Evolutionary conservation across 805 yeast genomes (phyloP), one percentile per base, ranked within the genome.

Genomic region (Wickerhamomyces chambardii): DNA sequence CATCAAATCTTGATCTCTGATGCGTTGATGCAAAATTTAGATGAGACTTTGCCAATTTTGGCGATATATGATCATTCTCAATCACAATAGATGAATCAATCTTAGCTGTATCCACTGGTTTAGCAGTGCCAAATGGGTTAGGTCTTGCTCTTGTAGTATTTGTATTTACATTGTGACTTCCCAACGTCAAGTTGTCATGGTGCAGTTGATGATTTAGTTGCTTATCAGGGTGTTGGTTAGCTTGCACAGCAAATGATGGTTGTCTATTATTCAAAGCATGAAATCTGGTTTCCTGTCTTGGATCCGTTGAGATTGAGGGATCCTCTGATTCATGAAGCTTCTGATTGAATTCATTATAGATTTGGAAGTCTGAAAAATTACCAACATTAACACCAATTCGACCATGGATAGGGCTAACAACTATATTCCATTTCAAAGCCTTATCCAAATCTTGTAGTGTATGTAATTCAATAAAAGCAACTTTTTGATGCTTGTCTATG

Each of bases 61-160:
- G 27, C 5, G 12, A 6, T 12, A 24, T 24, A 21, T 21, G 24
- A 10, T 7, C 7, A 7, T 24, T 19, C 22, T 19, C 10, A 19
- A 19, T 19, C 10, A 19, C 12, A 4, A 21, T 21, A 11, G 6
- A 11, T 12, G 12, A 24, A 24, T 24, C 12, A 12, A 24, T 8
- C 12, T 24, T 24, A 11, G 27, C 9, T 6, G 82, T 75, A 54
- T 85, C 95, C 5, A 85, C 90, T 2, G 95, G 95, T 57, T 75
- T 83, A 1, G 95, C 95, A 5, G 71, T 62, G 0, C 95, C 95
- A 61, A 86, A 85, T 4, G 95, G 92, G 51, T 77, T 83, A 0
- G 70, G 42, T 46, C 72, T 78, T 4, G 63, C 27, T 4, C 27
- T 24, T 12, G 9, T 14, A 2, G 12, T 8, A 24, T 8, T 11